Base-by-base conservation (phyloP, 139 green algal species). In the Picochlorum sp. region DNA sequence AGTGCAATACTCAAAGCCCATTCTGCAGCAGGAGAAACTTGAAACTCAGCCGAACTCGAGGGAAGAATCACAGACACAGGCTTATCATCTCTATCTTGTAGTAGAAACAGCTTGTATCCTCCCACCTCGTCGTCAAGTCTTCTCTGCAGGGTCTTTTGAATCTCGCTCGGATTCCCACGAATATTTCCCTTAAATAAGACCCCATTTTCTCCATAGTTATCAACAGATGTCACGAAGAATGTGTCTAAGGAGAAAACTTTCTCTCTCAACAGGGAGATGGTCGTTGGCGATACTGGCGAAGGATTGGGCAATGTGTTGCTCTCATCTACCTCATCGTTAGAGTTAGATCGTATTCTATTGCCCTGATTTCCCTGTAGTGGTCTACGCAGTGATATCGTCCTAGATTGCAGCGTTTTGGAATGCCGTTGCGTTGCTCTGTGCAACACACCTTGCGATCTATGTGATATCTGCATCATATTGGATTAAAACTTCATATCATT, bases 181-280 rank as follows among this genome's bases (percentile, higher is more conserved):
- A 96, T 72, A 56, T 96, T 95, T 45, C 89, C 89, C 49, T 85
- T 88, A 78, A 96, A 96, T 26, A 96, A 58, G 13, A 89, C 84
- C 0, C 86, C 86, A 63, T 84, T 81, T 37, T 75, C 63, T 6
- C 30, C 52, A 50, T 88, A 91, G 50, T 86, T 86, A 34, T 89
- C 82, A 46, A 82, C 69, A 6, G 45, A 52, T 45, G 86, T 93
- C 11, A 95, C 89, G 69, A 89, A 95, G 68, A 95, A 90, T 3
- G 82, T 89, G 67, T 95, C 87, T 50, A 95, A 87, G 11, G 79
- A 77, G 67, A 95, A 96, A 41, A 96, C 84, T 8, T 69, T 77
- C 26, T 79, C 67, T 13, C 84, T 78, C 28, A 96, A 66, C 38
- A 68, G 68, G 50, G 89, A 75, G 24, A 96, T 82, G 4, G 89